phyloP scores from a whole-genome alignment of 768 basidiomycete genomes.

The Amanita pallidorosea region DNA sequence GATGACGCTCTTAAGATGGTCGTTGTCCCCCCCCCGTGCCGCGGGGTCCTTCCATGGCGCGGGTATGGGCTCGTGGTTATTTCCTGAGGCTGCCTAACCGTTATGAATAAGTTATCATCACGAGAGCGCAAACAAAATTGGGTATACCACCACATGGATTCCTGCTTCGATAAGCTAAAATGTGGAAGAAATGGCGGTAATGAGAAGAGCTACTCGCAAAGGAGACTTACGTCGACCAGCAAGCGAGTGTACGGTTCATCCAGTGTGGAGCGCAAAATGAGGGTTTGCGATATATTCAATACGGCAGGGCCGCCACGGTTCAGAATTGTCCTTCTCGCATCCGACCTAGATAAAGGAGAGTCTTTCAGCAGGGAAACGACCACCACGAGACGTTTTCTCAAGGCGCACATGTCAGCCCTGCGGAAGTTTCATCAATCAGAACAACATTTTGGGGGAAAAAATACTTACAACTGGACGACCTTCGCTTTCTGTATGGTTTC shows the following conservation, averaged over 20 bases:
- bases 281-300: not conserved
- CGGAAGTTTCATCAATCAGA: not conserved
- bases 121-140: not conserved
- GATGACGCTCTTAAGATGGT: not conserved
- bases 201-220: not conserved
- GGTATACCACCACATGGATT: not conserved
- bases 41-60: not conserved
- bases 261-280: no score
- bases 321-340: not conserved
- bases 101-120: not conserved
- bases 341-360: not conserved
- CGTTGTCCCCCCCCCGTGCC: not conserved
- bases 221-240: not conserved
- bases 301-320: not conserved
- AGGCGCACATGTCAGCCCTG: not conserved
- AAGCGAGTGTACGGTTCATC: no score
- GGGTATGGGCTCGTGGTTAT: not conserved
- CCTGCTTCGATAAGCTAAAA: not conserved
- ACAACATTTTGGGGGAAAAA: not conserved
- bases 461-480: not conserved
- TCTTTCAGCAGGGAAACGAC: not conserved
- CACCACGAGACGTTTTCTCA: not conserved
- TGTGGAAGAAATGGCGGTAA: not conserved
- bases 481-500: not conserved
- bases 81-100: not conserved